Evolutionary conservation across 2,329 filamentous ascomycete species (phyloP).

Genomic region (Pseudogymnoascus sp.): DNA sequence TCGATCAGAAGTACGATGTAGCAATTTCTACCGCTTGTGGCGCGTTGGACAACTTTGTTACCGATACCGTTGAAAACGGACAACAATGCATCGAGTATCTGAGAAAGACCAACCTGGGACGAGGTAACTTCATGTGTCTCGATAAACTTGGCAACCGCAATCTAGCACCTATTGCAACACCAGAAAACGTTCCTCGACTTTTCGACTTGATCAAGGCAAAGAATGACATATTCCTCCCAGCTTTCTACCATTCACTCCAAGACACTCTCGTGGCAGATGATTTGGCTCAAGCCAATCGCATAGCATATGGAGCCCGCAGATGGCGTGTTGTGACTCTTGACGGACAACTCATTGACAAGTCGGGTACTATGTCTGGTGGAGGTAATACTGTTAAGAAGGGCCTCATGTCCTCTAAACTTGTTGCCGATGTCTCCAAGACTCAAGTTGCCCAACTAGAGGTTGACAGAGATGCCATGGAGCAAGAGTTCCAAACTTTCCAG

Average conservation of each 20-base stretch:
- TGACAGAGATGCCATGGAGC: conserved; percentile 77
- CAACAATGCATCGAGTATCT: conserved; percentile 98
- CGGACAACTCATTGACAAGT: conserved; percentile 94
- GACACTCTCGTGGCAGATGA: conserved; percentile 92
- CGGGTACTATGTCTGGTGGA: conserved; percentile 97
- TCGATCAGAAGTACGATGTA: conserved; percentile 89
- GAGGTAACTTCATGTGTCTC: conserved; percentile 93
- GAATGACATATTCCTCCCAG: conserved; percentile 75
- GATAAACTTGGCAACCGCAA: conserved; percentile 77
- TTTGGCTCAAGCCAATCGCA: conserved; percentile 90
- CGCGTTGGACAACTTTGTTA: conserved; percentile 89
- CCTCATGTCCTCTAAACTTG: conserved; percentile 92
- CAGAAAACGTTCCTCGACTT: conserved; percentile 82
- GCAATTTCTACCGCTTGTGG: conserved; percentile 97
- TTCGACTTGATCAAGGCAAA: conserved; percentile 91
- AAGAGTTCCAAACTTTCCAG: conserved; percentile 76
- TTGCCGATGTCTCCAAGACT: conserved; percentile 79
- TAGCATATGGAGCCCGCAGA: conserved; percentile 85
- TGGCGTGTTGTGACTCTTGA: conserved; percentile 96
- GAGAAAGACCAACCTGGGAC: conserved; percentile 91
- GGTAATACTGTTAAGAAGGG: conserved; percentile 84
- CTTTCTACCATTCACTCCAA: conserved; percentile 92
- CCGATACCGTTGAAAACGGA: conserved; percentile 89
- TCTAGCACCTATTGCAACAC: conserved; percentile 72
- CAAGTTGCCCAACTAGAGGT: conserved; percentile 80